A percentile compares a stretch with the other conserved stretches of the same genome.
phyloP scores from a whole-genome alignment of 2,329 filamentous ascomycete species.

The Ceratocystis variospora region DNA sequence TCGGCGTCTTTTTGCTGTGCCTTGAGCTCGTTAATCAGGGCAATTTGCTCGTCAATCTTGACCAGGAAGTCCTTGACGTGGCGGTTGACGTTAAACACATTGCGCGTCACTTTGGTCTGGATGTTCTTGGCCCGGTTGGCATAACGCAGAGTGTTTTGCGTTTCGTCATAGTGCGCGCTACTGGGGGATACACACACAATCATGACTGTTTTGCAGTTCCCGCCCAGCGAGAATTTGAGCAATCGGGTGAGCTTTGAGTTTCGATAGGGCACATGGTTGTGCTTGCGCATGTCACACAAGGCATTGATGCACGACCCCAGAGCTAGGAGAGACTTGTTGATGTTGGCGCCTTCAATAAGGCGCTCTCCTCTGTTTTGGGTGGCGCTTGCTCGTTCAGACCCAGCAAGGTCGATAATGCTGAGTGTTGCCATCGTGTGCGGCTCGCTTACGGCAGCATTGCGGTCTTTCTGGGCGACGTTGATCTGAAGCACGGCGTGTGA shows the following conservation, averaged over 20 bases:
- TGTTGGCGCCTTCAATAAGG: slow-evolving; percentile 87
- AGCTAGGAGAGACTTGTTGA: slow-evolving; percentile 94
- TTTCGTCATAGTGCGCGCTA: slow-evolving; percentile 94
- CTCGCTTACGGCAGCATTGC: slow-evolving; percentile 83
- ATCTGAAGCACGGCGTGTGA: slow-evolving; percentile 96
- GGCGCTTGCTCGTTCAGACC: slow-evolving; percentile 87
- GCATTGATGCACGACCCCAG: slow-evolving; percentile 97
- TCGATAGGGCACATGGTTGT: slow-evolving; percentile 88
- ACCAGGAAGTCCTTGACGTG: slow-evolving; percentile 98
- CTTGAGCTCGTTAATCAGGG: slow-evolving; percentile 89
- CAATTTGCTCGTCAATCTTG: slow-evolving; percentile 98
- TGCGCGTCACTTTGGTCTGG: slow-evolving; percentile 97
- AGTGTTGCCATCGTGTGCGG: slow-evolving; percentile 96
- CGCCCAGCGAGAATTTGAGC: slow-evolving; percentile 90
- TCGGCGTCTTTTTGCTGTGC: slow-evolving; percentile 86
- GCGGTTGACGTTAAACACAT: slow-evolving; percentile 96
- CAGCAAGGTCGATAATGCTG: slow-evolving; percentile 94
- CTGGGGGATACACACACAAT: slow-evolving; percentile 97
- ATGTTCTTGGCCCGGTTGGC: slow-evolving; percentile 98
- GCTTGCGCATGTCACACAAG: slow-evolving; percentile 80
- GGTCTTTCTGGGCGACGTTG: slow-evolving; percentile 86
- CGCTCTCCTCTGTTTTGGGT: slow-evolving; percentile 93
- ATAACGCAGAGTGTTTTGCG: slow-evolving; percentile 93
- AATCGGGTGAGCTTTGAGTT: slow-evolving; percentile 95
- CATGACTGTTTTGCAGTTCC: slow-evolving; percentile 99